Conservation (phyloP, 352 stramenopile species). For the Globisporangium okanoganense region DNA sequence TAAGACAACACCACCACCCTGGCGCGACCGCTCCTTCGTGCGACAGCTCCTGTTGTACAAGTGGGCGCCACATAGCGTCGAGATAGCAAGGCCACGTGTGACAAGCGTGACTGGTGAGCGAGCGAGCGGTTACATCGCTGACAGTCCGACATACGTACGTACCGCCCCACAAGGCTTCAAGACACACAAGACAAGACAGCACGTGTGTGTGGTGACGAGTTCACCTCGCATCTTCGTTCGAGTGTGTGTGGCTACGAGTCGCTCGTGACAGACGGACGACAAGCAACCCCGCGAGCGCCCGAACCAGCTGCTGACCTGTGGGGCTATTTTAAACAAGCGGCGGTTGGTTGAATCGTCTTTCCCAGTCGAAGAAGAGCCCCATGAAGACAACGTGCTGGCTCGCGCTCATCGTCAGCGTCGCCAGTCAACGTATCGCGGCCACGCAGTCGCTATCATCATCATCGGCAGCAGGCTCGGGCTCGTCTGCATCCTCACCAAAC, state of each 20-base stretch:
- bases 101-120: neutral
- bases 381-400: neutral
- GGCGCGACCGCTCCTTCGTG: too few species aligned
- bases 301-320: neutral
- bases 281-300: too few species aligned
- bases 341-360: neutral
- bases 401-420: constrained; percentile 1
- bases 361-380: neutral
- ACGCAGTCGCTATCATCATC: neutral
- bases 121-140: neutral
- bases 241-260: neutral
- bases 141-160: neutral
- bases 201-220: neutral
- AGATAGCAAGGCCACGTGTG: too few species aligned
- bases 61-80: neutral
- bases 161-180: too few species aligned
- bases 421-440: neutral
- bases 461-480: neutral
- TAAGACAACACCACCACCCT: too few species aligned
- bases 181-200: too few species aligned
- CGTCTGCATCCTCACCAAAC: neutral
- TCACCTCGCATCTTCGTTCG: too few species aligned
- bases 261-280: too few species aligned
- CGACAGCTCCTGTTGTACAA: too few species aligned
- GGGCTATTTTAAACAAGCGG: constrained; percentile 3